Evolutionary conservation across 345 rosid genomes (phyloP).

Genomic region (Nasturtium officinale): DNA sequence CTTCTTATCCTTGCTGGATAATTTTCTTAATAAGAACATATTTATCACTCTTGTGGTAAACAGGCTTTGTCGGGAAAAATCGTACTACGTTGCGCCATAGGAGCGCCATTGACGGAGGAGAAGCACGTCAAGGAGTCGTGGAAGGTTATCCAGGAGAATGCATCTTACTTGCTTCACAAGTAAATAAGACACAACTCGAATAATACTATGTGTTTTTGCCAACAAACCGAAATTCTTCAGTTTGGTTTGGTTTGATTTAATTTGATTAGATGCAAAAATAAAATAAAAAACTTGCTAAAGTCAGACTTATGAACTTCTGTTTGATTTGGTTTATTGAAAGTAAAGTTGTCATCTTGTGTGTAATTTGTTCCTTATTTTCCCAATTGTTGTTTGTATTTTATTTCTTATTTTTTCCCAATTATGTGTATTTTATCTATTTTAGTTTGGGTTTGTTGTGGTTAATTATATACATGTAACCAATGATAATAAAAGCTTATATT

Average conservation of each 20-base stretch:
- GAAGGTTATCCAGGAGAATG: constrained; percentile 66
- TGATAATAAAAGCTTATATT: no score
- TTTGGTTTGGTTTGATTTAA: constrained; percentile 13
- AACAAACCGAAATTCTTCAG: constrained; percentile 4
- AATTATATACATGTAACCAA: no score
- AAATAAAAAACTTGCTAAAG: constrained; percentile 9
- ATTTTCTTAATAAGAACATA: background rate
- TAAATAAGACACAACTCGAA: background rate
- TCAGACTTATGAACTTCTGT: background rate
- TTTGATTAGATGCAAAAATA: constrained; percentile 5
- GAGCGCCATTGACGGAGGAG: constrained; percentile 88
- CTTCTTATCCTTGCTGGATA: background rate
- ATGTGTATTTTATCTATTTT: no score
- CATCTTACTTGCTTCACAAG: constrained; percentile 54
- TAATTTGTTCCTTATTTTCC: background rate
- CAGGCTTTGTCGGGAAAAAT: constrained; percentile 71
- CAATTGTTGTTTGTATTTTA: no score
- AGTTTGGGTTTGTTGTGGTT: no score
- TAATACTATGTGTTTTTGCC: constrained; percentile 5
- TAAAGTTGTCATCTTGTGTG: no score
- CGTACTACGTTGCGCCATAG: constrained; percentile 73
- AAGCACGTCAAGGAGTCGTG: constrained; percentile 82
- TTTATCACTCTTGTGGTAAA: background rate
- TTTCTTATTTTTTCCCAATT: no score
- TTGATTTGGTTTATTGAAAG: background rate